Evolutionary conservation across 208 protist species (phyloP), one percentile per base, ranked within the genome.

Genomic region (Endotrypanum monterogeii): DNA sequence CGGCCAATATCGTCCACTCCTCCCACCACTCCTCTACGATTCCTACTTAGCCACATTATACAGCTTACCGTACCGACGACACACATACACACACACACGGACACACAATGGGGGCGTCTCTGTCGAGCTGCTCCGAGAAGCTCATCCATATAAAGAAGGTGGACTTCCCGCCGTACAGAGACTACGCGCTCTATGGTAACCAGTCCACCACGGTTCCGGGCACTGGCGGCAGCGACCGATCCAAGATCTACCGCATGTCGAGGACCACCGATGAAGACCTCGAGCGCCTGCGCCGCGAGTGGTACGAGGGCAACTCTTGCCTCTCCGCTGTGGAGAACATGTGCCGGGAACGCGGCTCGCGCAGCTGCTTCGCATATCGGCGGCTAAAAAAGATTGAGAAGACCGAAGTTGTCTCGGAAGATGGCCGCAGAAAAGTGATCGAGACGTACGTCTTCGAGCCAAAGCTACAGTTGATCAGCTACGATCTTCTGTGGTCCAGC

Each of bases 401-500:
- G 60, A 73, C 25, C 32, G 75, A 76, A 55, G 62, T 86, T 18
- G 85, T 41, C 2, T 71, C 84, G 54, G 67, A 74, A 8, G 79
- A 80, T 68, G 85, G 87, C 14, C 83, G 80, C 14, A 76, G 65
- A 32, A 90, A 90, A 63, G 65, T 71, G 20, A 71, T 93, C 18
- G 87, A 93, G 61, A 83, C 81, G n/a, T 92, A 88, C 60, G 84
- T 92, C 37, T 93, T 90, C 58, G 73, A 90, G 54, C 74, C 82
- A 32, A 75, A 85, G 76, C 86, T 67, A 41, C 76, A 80, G 52
- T 87, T 76, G 16, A 87, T 94, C 54, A 88, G 75, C 70, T 93
- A 92, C 76, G 66, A 73, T 0, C 28, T 82, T 2, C 68, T 93
- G 44, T 93, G 86, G 88, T 39, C 80, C 48, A 84, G 73, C 52